Evolutionary conservation across 2,329 filamentous ascomycete species (phyloP), one percentile per base, ranked within the genome.

Genomic region (Claviceps arundinis): DNA sequence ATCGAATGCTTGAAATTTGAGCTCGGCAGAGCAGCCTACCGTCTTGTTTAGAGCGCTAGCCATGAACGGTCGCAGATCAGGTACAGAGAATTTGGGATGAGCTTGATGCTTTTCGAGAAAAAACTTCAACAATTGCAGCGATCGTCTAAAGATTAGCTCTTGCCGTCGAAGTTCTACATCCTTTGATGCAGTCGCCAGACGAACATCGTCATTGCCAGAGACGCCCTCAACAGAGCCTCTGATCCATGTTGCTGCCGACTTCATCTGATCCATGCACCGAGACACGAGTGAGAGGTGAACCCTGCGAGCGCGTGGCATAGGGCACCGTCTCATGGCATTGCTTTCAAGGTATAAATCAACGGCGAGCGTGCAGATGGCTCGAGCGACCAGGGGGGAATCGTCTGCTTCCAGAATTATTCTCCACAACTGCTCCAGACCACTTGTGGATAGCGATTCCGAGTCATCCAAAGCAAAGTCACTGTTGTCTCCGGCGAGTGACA

Each of bases 1-100:
- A 61, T 85, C 78, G 58, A 89, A 89, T 1, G 80, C 80, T 64
- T 91, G 87, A 60, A 87, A 91, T 50, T 81, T 82, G 17, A 93
- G 74, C 49, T 80, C 76, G 1, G 88, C 73, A 2, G 75, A 69
- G 40, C 85, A 78, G 6, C 87, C 86, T 56, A 77, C 76, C 0
- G 82, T 64, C 38, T 74, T 66, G 37, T 75, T 73, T 0, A 76
- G 72, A 4, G 70, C 68, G 34, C 74, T 68, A 2, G 77, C 66
- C 48, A 83, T 75, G 26, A 78, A 64, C 8, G 75, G 71, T 53
- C 76, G 68, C 50, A 80, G 62, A 54, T 81, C 79, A 1, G 82
- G 79, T 8, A 76, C 73, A 6, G 79, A 74, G 55, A 82, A 80
- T 47, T 77, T 75, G 3, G 78, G 72, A 52, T 79, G 81, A 26